These are phyloP conservation scores for Boletus sp. DNA, from an alignment of 768 basidiomycete species.

Conservation along the genomic window DNA sequence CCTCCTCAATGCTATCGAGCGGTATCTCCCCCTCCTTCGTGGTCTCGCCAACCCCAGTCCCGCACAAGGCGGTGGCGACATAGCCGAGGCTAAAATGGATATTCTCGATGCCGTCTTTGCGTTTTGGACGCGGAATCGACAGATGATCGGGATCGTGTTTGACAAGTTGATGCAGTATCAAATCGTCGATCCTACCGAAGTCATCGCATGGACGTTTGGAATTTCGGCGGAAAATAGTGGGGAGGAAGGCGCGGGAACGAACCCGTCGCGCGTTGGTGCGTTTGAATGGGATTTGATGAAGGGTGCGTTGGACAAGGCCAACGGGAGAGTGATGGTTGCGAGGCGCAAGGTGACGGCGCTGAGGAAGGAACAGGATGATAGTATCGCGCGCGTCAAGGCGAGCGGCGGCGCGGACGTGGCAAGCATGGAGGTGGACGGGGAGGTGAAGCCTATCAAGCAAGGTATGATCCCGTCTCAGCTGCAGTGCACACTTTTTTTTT, in stretches of 20 bases:
- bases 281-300: conserved; percentile 87
- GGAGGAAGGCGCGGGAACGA: conserved; percentile 37
- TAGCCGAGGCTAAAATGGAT: conserved; percentile 60
- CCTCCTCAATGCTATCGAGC: conserved; percentile 94
- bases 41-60: conserved; percentile 42
- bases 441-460: conserved; percentile 59
- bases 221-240: conserved; percentile 42
- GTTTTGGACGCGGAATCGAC: conserved; percentile 84
- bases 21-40: conserved; percentile 79
- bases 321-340: conserved; percentile 80
- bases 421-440: conserved; percentile 70
- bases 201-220: conserved; percentile 81
- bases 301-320: conserved; percentile 85
- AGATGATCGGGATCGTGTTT: conserved; percentile 89
- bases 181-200: conserved; percentile 91
- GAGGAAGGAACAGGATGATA: conserved; percentile 88
- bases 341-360: conserved; percentile 69
- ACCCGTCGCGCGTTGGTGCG: conserved; percentile 43
- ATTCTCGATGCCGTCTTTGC: conserved; percentile 67
- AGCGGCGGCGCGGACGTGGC: conserved; percentile 49
- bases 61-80: conserved; percentile 32
- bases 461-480: not conserved
- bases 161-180: conserved; percentile 99
- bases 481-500: too few species aligned
- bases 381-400: conserved; percentile 71